phyloP scores from a whole-genome alignment of 129 eudicot species.

The Lonicera japonica region DNA sequence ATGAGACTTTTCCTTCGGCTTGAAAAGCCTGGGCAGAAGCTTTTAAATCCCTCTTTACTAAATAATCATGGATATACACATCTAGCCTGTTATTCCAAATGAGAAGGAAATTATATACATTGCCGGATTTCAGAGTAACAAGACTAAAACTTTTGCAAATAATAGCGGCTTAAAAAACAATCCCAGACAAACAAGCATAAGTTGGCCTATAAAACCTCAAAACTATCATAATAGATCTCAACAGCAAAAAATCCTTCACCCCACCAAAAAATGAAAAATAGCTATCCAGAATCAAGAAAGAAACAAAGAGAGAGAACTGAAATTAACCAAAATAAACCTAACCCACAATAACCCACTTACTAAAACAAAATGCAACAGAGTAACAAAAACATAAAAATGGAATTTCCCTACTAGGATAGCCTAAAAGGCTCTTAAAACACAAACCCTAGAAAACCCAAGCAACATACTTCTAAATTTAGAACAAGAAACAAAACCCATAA shows the following conservation, averaged over 20 bases:
- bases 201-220: too few species aligned
- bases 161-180: not conserved
- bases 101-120: not conserved
- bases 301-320: constrained; percentile 1
- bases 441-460: constrained; percentile 35
- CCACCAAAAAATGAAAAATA: not conserved
- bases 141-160: constrained; percentile 13
- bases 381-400: not conserved
- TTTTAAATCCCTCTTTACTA: constrained; percentile 89
- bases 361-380: not conserved
- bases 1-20: constrained; percentile 93
- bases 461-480: constrained; percentile 1
- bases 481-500: not conserved
- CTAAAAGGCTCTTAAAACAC: not conserved
- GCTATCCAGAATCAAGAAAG: too few species aligned
- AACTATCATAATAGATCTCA: too few species aligned
- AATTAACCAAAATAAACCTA: constrained; percentile 3
- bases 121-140: not conserved
- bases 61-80: constrained; percentile 91
- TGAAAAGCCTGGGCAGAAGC: constrained; percentile 97
- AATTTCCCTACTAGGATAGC: not conserved
- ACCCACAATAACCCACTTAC: constrained; percentile 6
- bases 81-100: constrained; percentile 62
- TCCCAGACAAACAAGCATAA: not conserved
- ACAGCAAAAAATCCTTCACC: not conserved